These are phyloP conservation scores for Endoconidiophora laricicola DNA, from an alignment of 2,329 filamentous ascomycete genomes.

Conservation along the genomic window DNA sequence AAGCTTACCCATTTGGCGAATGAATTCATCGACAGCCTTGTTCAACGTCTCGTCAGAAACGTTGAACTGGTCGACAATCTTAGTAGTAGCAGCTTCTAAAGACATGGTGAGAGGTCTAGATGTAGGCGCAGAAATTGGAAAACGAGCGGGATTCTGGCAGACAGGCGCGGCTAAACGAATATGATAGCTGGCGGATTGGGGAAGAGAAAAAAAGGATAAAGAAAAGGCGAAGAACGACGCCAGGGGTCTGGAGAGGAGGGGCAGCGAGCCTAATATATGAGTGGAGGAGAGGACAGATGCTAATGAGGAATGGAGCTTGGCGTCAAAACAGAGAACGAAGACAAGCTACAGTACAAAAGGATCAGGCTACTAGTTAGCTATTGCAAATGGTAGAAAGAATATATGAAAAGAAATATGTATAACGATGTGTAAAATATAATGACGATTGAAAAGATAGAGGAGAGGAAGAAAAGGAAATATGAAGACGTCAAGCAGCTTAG, in stretches of 20 bases:
- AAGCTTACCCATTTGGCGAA: conserved; percentile 57
- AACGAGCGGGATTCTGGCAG: conserved; percentile 31
- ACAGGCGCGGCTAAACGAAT: conserved; percentile 27
- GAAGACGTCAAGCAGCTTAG: no score
- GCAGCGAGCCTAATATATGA: conserved; percentile 16
- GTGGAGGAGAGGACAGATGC: conserved; percentile 27
- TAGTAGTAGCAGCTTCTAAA: conserved; percentile 54
- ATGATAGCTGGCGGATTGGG: conserved; percentile 10
- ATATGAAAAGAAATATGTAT: not conserved
- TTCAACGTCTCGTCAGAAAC: conserved; percentile 65
- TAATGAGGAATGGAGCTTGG: conserved; percentile 15
- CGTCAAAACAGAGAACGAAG: conserved; percentile 14
- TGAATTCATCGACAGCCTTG: conserved; percentile 67
- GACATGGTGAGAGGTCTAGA: conserved; percentile 43
- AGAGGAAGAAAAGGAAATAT: not conserved
- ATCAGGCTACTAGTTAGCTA: conserved; percentile 3
- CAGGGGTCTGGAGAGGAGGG: conserved; percentile 10
- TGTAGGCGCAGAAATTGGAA: conserved; percentile 35
- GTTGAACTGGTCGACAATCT: conserved; percentile 72
- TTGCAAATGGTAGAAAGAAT: not conserved
- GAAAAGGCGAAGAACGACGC: conserved; percentile 14
- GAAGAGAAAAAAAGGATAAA: conserved; percentile 13
- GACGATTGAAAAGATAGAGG: not conserved
- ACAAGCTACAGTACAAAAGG: conserved; percentile 16
- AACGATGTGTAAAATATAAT: not conserved